A percentile compares a stretch with the other conserved stretches of the same genome.
These are phyloP conservation scores for Hymenoscyphus fructigenus DNA, from an alignment of 2,329 filamentous ascomycete species.

Conservation along the genomic window DNA sequence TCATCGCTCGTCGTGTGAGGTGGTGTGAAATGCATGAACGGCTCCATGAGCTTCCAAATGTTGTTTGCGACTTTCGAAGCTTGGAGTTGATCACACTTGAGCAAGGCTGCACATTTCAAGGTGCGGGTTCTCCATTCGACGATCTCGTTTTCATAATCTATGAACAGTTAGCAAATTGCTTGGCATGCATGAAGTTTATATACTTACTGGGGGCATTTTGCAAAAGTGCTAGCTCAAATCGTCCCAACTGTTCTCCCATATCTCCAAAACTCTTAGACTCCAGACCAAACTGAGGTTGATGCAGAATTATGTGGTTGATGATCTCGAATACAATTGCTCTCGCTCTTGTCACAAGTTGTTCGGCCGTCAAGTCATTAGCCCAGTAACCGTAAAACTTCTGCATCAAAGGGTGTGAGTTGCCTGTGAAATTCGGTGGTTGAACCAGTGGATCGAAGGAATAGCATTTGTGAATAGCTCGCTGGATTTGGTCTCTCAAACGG, in stretches of 20 bases:
- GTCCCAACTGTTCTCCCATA: background rate
- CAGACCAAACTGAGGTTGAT: slow-evolving; percentile 12
- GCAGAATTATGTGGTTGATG: slow-evolving; percentile 8
- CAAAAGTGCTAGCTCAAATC: slow-evolving; percentile 6
- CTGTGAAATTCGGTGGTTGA: slow-evolving; percentile 5
- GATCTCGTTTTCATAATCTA: slow-evolving; percentile 6
- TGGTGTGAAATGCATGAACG: background rate
- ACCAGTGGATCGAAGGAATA: background rate
- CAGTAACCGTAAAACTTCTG: slow-evolving; percentile 8
- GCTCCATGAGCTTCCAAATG: background rate
- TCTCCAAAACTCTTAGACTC: background rate
- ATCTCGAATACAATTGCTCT: slow-evolving; percentile 10
- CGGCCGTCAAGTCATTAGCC: background rate
- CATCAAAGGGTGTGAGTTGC: background rate
- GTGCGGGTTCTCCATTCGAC: slow-evolving; percentile 13
- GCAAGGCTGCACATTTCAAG: slow-evolving; percentile 1
- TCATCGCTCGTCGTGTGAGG: background rate
- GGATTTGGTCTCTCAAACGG: slow-evolving; percentile 14
- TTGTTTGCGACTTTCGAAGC: background rate
- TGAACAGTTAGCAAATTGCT: background rate
- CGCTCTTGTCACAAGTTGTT: slow-evolving; percentile 3
- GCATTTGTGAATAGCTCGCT: slow-evolving; percentile 4
- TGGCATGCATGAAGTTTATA: background rate
- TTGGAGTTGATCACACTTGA: background rate
- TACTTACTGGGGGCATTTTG: background rate